These are phyloP conservation scores for Chenopodium quinoa DNA, from an alignment of 148 eudicot genomes.

Conservation along the genomic window DNA sequence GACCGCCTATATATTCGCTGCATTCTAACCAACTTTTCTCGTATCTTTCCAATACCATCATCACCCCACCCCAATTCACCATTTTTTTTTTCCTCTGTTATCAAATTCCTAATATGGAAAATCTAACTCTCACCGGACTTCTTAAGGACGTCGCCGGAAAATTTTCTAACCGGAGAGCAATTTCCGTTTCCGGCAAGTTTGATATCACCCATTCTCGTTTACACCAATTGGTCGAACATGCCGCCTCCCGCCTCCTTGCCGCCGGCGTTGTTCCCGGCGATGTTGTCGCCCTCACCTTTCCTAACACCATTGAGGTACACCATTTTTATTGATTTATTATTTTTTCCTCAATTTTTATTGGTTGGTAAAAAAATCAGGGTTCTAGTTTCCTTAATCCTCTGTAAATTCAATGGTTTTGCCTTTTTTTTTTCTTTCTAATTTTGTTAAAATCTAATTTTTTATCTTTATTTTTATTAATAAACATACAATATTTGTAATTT, in stretches of 20 bases:
- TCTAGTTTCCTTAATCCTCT: neutral
- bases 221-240: slow-evolving; percentile 44
- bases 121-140: slow-evolving; percentile 56
- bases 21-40: neutral
- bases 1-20: slow-evolving; percentile 11
- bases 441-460: too few species aligned
- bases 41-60: neutral
- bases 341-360: neutral
- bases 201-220: slow-evolving; percentile 58
- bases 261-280: slow-evolving; percentile 72
- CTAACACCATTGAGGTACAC: slow-evolving; percentile 78
- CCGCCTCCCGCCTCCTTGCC: slow-evolving; percentile 51
- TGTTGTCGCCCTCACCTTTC: slow-evolving; percentile 91
- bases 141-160: slow-evolving; percentile 49
- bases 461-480: too few species aligned
- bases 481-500: too few species aligned
- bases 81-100: too few species aligned
- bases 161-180: slow-evolving; percentile 61
- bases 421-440: too few species aligned
- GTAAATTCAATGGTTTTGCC: too few species aligned
- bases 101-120: slow-evolving; percentile 37
- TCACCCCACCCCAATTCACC: neutral
- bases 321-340: neutral
- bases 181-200: slow-evolving; percentile 68
- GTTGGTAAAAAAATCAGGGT: too few species aligned